phyloP scores from a whole-genome alignment of 306 rosid species.

The Dalbergia oliveri region DNA sequence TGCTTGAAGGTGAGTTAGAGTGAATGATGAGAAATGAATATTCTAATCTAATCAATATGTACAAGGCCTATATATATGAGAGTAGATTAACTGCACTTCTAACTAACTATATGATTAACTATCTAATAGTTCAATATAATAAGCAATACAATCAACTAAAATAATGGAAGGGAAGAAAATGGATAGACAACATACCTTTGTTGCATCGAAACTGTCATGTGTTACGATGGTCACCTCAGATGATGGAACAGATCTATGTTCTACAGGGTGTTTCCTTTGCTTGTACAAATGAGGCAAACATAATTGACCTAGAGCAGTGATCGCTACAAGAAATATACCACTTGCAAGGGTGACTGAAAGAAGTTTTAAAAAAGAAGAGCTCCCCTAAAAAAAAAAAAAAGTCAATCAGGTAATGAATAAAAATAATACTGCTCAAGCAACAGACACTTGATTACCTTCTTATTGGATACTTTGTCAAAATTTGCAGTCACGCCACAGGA shows the following conservation, averaged over 20 bases:
- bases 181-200: conserved; percentile 59
- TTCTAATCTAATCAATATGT: too few relatives aligned
- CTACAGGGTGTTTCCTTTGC: conserved; percentile 52
- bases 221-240: conserved; percentile 57
- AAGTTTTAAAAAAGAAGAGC: conserved; percentile 57
- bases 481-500: conserved; percentile 62
- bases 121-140: too few relatives aligned
- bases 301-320: conserved; percentile 70
- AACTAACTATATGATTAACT: too few relatives aligned
- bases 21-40: too few relatives aligned
- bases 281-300: conserved; percentile 57
- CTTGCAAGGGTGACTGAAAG: conserved; percentile 68
- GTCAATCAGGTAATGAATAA: conserved; percentile 10
- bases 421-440: neutral
- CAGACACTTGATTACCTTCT: conserved; percentile 61
- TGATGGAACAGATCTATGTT: conserved; percentile 58
- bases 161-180: neutral
- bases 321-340: conserved; percentile 76
- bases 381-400: conserved; percentile 57
- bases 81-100: too few relatives aligned
- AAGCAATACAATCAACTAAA: neutral
- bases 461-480: conserved; percentile 59
- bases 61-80: too few relatives aligned
- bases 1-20: too few relatives aligned
- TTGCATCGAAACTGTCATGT: conserved; percentile 54